Base-by-base conservation (phyloP, 176 grass and related monocot species). In the Stipa capillata region DNA sequence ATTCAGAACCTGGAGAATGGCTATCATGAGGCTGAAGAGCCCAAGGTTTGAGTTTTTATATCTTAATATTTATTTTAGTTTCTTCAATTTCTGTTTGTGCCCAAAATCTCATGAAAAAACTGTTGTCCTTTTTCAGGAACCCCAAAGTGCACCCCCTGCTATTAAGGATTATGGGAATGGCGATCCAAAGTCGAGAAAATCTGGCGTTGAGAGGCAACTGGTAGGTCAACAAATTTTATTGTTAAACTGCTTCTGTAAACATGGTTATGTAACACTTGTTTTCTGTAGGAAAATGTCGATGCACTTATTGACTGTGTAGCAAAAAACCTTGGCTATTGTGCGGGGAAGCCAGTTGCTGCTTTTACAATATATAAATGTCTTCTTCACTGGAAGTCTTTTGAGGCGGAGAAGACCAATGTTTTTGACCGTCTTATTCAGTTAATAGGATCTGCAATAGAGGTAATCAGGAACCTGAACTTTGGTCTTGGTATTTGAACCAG, bases 361-460 rank as follows among this genome's bases (percentile, higher is more conserved):
- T 82, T 92, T 78, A 95, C 90, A 33, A 99, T 95, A 80, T 99
- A 99, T 85, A 99, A 87, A 85, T 99, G 96, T 48, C 96, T 99
- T 51, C 87, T 99, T 69, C 86, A 95, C 57, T 99, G 96, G 96
- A 99, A 99, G 82, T 99, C 92, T 65, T 99, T 99, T 49, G 96
- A 99, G 82, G 92, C 96, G 36, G 96, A 99, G 52, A 99, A 87
- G 83, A 93, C 96, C 15, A 93, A 85, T 72, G 96, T 99, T 68
- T 99, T 99, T 93, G 96, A 99, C 72, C 83, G 92, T 73, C 92
- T 99, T 78, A 93, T 99, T 77, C 92, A 99, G 83, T 85, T 95
- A 82, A 95, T 99, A 69, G 96, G 96, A 64, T 95, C 96, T 83
- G 85, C 92, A 72, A 99, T 99, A 65, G 86, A 99, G 92, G 96